These are phyloP conservation scores for Pleurotus platypus DNA, from an alignment of 768 basidiomycete species.

Conservation along the genomic window DNA sequence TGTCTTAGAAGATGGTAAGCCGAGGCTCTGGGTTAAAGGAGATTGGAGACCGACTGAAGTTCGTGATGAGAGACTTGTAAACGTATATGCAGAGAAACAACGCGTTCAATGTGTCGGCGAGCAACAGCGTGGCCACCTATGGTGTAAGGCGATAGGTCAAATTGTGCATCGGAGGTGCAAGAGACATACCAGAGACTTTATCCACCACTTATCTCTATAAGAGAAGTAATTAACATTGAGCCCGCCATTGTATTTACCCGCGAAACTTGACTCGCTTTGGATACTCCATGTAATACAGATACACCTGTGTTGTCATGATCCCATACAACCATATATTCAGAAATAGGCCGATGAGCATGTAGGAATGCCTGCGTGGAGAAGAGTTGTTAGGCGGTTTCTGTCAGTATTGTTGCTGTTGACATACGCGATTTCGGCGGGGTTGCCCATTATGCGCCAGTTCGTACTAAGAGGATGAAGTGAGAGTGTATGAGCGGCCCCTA, in stretches of 20 bases:
- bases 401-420: conserved; percentile 5
- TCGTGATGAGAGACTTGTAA: conserved; percentile 42
- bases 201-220: conserved; percentile 39
- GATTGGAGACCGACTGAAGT: conserved; percentile 35
- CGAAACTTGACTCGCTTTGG: conserved; percentile 24
- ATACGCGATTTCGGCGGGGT: conserved; percentile 32
- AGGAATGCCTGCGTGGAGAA: conserved; percentile 34
- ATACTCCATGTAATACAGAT: conserved; percentile 42
- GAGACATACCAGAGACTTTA: conserved; percentile 41
- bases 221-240: not conserved
- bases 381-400: not conserved
- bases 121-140: conserved; percentile 39
- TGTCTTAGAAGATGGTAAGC: conserved; percentile 16
- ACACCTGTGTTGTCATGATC: conserved; percentile 45
- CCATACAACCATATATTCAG: conserved; percentile 46
- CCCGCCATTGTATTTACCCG: too few relatives aligned
- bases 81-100: conserved; percentile 40
- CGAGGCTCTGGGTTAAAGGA: not conserved
- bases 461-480: too few relatives aligned
- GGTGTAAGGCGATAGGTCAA: not conserved
- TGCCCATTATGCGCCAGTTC: not conserved
- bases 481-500: too few relatives aligned
- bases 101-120: conserved; percentile 46
- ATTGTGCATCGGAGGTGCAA: not conserved
- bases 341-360: conserved; percentile 44